A percentile compares a stretch with the other conserved stretches of the same genome.
phyloP scores from a whole-genome alignment of 2,329 filamentous ascomycete species.

The Penicillium sp. region DNA sequence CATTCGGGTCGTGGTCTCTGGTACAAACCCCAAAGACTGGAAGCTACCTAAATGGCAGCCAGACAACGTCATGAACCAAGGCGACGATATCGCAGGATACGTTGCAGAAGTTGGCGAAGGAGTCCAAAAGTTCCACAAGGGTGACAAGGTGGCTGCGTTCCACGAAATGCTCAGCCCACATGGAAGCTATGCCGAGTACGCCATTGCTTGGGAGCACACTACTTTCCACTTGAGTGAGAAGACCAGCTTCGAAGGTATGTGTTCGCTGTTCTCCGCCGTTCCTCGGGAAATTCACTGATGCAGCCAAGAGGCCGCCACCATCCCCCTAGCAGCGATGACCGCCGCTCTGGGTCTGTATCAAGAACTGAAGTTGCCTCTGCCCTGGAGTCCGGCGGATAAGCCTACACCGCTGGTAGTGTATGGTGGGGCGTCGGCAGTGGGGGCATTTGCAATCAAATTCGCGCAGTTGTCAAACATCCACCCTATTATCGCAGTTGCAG shows the following conservation, averaged over 20 bases:
- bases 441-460: conserved; percentile 61
- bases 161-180: conserved; percentile 52
- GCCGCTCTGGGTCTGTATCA: conserved; percentile 55
- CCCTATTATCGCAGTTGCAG: conserved; percentile 63
- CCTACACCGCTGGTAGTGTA: conserved; percentile 50
- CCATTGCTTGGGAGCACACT: conserved; percentile 54
- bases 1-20: conserved; percentile 45
- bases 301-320: conserved; percentile 54
- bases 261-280: background rate
- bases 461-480: conserved; percentile 59
- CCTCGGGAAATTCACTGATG: background rate
- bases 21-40: conserved; percentile 55
- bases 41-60: conserved; percentile 24
- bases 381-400: conserved; percentile 47
- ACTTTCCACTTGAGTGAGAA: conserved; percentile 57
- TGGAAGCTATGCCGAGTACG: conserved; percentile 62
- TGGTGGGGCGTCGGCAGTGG: conserved; percentile 57
- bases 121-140: conserved; percentile 56
- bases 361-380: conserved; percentile 50
- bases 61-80: conserved; percentile 40
- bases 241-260: conserved; percentile 54
- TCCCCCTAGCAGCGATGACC: conserved; percentile 59
- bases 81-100: conserved; percentile 56
- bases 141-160: conserved; percentile 56
- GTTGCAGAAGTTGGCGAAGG: conserved; percentile 54